Evolutionary conservation across 805 yeast genomes (phyloP).

Genomic region (Teunomyces barrocoloradensis): DNA sequence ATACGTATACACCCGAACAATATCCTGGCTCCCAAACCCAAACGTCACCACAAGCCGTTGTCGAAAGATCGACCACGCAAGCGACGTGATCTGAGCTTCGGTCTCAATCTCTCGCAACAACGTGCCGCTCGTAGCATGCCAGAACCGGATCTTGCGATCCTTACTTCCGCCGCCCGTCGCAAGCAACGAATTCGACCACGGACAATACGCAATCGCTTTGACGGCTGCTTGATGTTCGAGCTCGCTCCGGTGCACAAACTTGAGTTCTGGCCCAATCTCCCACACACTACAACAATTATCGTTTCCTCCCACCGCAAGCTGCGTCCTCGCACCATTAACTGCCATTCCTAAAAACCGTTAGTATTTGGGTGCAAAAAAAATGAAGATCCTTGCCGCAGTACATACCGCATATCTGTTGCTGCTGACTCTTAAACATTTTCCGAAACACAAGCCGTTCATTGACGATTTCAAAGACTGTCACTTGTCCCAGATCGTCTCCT

Average conservation of each 20-base stretch:
- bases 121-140: slow-evolving; percentile 84
- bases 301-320: slow-evolving; percentile 79
- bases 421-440: slow-evolving; percentile 24
- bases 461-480: slow-evolving; percentile 40
- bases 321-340: slow-evolving; percentile 49
- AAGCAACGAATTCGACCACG: slow-evolving; percentile 76
- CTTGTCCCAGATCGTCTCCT: slow-evolving; percentile 68
- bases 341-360: slow-evolving; percentile 49
- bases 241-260: slow-evolving; percentile 42
- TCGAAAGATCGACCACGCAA: slow-evolving; percentile 67
- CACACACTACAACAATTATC: slow-evolving; percentile 79
- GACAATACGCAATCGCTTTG: slow-evolving; percentile 86
- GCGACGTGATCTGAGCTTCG: slow-evolving; percentile 72
- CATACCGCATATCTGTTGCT: slow-evolving; percentile 40
- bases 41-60: slow-evolving; percentile 75
- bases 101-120: slow-evolving; percentile 56
- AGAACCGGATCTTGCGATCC: slow-evolving; percentile 76
- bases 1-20: slow-evolving; percentile 63
- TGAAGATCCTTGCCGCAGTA: slow-evolving; percentile 3
- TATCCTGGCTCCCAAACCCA: slow-evolving; percentile 65
- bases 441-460: slow-evolving; percentile 8
- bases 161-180: slow-evolving; percentile 92
- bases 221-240: slow-evolving; percentile 82
- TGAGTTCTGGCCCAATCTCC: slow-evolving; percentile 48
- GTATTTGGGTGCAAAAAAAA: slow-evolving; percentile 9